Conservation (phyloP, 768 basidiomycete species). For the Boletellus ananiceps region DNA sequence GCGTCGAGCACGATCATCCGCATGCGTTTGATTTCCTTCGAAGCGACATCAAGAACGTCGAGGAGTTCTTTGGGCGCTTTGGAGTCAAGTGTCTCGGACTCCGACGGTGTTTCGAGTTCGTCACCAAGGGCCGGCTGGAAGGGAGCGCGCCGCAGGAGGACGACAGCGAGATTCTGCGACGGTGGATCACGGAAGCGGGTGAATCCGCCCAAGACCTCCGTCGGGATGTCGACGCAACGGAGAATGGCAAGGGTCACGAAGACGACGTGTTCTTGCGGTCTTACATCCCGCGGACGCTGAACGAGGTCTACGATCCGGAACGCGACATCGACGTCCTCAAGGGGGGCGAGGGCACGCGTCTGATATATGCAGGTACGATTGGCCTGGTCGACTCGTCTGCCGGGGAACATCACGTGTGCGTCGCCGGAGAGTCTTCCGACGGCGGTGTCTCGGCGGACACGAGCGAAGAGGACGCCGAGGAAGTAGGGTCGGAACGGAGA, state of each 20-base stretch:
- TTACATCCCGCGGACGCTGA: conserved; percentile 89
- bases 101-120: conserved; percentile 81
- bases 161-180: conserved; percentile 33
- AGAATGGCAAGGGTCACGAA: conserved; percentile 48
- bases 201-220: conserved; percentile 15
- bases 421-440: conserved; percentile 21
- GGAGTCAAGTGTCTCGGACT: conserved; percentile 78
- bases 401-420: conserved; percentile 12
- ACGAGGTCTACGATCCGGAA: conserved; percentile 94
- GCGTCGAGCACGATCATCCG: conserved; percentile 97
- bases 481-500: conserved; percentile 42
- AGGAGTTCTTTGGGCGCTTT: conserved; percentile 82
- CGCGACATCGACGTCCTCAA: conserved; percentile 77
- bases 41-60: conserved; percentile 85
- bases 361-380: conserved; percentile 88
- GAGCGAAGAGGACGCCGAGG: conserved; percentile 25
- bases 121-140: conserved; percentile 54
- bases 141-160: conserved; percentile 28
- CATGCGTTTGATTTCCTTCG: conserved; percentile 94
- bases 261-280: conserved; percentile 86
- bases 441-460: conserved; percentile 26
- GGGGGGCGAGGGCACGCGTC: conserved; percentile 60
- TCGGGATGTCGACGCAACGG: conserved; percentile 12
- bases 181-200: conserved; percentile 44
- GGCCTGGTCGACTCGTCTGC: conserved; percentile 55